These are phyloP conservation scores for Monosporozyma aerobia DNA, from an alignment of 805 yeast genomes.

Conservation along the genomic window DNA sequence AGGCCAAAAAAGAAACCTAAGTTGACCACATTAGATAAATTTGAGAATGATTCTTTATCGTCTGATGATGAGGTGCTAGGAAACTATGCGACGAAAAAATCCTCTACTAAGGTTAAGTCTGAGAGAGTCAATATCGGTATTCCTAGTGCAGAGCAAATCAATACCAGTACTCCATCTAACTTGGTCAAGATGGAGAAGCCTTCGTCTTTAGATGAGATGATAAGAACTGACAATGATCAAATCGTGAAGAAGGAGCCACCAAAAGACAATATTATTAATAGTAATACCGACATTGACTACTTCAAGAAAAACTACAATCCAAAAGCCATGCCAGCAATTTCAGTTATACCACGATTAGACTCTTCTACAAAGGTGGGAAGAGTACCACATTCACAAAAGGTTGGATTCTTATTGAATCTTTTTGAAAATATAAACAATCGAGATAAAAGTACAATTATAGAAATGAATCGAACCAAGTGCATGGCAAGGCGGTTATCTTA, in stretches of 20 bases:
- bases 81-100: not conserved
- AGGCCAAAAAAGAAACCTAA: not conserved
- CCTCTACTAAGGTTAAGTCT: not conserved
- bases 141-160: not conserved
- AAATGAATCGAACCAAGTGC: constrained; percentile 23
- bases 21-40: constrained; percentile 7
- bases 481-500: constrained; percentile 16
- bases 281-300: constrained; percentile 13
- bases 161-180: not conserved
- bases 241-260: not conserved
- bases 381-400: constrained; percentile 16
- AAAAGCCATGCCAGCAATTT: constrained; percentile 16
- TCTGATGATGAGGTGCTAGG: constrained; percentile 1
- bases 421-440: constrained; percentile 11
- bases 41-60: constrained; percentile 11
- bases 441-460: constrained; percentile 14
- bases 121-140: not conserved
- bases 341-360: constrained; percentile 17
- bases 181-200: not conserved
- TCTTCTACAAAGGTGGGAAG: constrained; percentile 4
- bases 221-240: not conserved
- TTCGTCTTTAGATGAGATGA: not conserved
- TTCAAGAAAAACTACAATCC: constrained; percentile 18
- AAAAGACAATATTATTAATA: constrained; percentile 10
- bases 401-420: constrained; percentile 6